phyloP scores from a whole-genome alignment of 1,139 yeast genomes.

The Protomyces pachydermus region DNA sequence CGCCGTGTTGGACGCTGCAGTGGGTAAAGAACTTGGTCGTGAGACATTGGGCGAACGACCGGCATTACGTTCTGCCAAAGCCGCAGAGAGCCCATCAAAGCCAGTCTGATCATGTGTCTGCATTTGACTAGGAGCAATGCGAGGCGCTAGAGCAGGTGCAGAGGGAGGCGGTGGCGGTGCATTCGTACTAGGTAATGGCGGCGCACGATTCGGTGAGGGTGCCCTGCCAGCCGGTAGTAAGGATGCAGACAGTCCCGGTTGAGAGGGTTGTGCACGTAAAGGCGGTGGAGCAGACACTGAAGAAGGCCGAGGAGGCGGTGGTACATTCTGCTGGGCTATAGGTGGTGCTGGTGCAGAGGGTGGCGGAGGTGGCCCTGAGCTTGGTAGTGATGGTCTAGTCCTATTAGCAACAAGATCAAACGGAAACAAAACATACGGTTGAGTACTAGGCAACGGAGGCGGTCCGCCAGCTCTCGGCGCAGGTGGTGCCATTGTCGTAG shows the following conservation, averaged over 20 bases:
- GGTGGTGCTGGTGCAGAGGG: constrained; percentile 31
- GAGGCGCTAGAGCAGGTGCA: background rate
- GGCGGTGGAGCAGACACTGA: constrained; percentile 35
- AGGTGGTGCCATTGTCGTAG: constrained; percentile 30
- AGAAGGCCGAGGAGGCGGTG: constrained; percentile 36
- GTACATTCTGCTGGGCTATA: constrained; percentile 33
- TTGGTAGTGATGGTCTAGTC: constrained; percentile 32
- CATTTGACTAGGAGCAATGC: background rate
- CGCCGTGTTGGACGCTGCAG: constrained; percentile 29
- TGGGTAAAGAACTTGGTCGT: constrained; percentile 30
- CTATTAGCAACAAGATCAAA: constrained; percentile 28
- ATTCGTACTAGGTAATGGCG: constrained; percentile 27
- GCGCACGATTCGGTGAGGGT: constrained; percentile 33
- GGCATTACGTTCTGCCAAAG: constrained; percentile 1
- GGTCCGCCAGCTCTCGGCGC: constrained; percentile 34
- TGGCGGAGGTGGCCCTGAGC: constrained; percentile 30
- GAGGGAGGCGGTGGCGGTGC: background rate
- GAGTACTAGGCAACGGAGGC: constrained; percentile 32
- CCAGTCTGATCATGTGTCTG: background rate
- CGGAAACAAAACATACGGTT: constrained; percentile 32
- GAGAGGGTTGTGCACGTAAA: constrained; percentile 29
- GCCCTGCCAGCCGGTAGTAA: constrained; percentile 32
- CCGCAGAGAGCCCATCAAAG: constrained; percentile 4
- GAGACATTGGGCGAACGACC: constrained; percentile 28
- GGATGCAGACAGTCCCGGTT: constrained; percentile 32